Evolutionary conservation across 306 rosid species (phyloP).

Genomic region (Hylodesmum podocarpum): DNA sequence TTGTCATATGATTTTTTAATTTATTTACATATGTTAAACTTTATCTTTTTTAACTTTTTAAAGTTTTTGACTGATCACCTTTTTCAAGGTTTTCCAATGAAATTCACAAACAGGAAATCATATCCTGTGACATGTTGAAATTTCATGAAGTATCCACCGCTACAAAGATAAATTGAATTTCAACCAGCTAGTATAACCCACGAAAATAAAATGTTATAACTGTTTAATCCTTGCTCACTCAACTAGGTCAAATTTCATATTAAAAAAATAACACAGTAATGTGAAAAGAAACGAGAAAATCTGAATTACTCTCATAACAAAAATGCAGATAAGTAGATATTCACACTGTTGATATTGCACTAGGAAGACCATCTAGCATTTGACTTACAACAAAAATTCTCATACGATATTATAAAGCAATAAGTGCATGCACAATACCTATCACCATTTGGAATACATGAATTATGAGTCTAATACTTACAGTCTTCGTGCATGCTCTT

Average conservation of each 20-base stretch:
- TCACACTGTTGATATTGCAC: background rate
- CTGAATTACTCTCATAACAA: background rate
- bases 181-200: background rate
- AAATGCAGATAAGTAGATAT: background rate
- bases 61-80: background rate
- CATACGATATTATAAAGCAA: slow-evolving; percentile 16
- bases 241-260: background rate
- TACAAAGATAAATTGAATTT: background rate
- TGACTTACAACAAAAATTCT: slow-evolving; percentile 3
- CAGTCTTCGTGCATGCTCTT: slow-evolving; percentile 55
- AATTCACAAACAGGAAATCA: background rate
- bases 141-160: background rate
- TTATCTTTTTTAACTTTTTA: background rate
- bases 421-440: no score
- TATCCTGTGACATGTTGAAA: background rate
- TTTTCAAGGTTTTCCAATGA: background rate
- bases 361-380: background rate
- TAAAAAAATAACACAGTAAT: background rate
- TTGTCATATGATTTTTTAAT: background rate
- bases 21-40: background rate
- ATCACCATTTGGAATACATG: background rate
- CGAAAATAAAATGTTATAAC: background rate
- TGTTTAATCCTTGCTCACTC: slow-evolving; percentile 4
- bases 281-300: background rate
- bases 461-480: slow-evolving; percentile 38